Evolutionary conservation across 2,329 filamentous ascomycete genomes (phyloP), one percentile per base, ranked within the genome.

Genomic region (Penicillium sp.): DNA sequence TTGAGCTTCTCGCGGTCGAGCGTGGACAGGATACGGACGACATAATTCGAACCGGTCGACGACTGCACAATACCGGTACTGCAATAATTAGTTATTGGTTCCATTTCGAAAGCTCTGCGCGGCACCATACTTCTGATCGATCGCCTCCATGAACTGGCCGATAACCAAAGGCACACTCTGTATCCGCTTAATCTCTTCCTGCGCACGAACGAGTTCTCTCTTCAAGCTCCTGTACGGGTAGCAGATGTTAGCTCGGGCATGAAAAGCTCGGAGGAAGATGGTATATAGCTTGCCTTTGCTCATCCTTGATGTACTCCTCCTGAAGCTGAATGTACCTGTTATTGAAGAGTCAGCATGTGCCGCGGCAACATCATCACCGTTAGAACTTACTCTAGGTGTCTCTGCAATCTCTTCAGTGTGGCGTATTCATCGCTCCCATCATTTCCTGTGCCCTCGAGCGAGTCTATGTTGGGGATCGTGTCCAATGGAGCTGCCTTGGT

Each of bases 281-380:
- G 6, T 26, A 34, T 34, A 53, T 67, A 48, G n/a, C n/a, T n/a
- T 72, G 87, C 85, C 88, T 84, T 76, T 98, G 93, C 78, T 98
- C 93, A 82, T 98, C 93, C 77, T 98, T 98, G 82, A 98, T 98
- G 73, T 98, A 98, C 71, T 98, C 93, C 74, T 98, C 93, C 75
- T 98, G 93, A 62, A 98, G 80, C 73, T 96, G 88, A 69, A 97
- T 95, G 72, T 95, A 88, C 70, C 85, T 88, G 61, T 56, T 53
- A 33, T 38, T 46, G 45, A 52, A n/a, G n/a, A 38, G 54, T 64
- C 52, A 65, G 56, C 54, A 45, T 28, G 37, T 29, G 35, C 29
- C 37, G 42, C 22, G 15, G 53, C 42, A 46, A 47, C 24, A 38
- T 17, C 24, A 13, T 32, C 21, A 29, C 15, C 43, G 31, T 33